A percentile compares a stretch with the other conserved stretches of the same genome.
These are phyloP conservation scores for Trifolium pratense DNA, from an alignment of 306 rosid species.

Conservation along the genomic window DNA sequence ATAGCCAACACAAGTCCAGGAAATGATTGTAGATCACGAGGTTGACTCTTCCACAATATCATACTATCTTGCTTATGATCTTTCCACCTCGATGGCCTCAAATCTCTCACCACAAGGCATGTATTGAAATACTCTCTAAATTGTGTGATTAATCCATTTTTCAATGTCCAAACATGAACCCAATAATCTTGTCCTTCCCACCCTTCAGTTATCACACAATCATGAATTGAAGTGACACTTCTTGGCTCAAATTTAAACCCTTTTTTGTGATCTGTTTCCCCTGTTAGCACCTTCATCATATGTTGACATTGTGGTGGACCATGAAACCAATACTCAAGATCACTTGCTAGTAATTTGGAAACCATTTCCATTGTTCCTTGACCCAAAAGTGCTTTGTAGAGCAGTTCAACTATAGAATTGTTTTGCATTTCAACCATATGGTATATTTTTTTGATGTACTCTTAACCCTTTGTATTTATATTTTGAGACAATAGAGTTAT, in stretches of 20 bases:
- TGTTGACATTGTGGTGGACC: conserved; percentile 90
- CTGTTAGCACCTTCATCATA: conserved; percentile 91
- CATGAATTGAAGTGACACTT: conserved; percentile 57
- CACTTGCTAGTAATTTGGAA: conserved; percentile 61
- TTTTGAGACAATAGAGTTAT: too few relatives aligned
- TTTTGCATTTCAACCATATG: conserved; percentile 42
- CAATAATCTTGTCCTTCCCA: conserved; percentile 92
- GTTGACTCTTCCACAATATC: conserved; percentile 87
- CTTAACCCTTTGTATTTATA: too few relatives aligned
- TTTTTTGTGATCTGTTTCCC: conserved; percentile 50
- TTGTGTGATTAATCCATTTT: conserved; percentile 66
- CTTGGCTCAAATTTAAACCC: conserved; percentile 81
- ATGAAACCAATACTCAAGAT: conserved; percentile 95
- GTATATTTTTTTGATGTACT: not conserved
- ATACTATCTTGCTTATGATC: conserved; percentile 29
- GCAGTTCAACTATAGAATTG: conserved; percentile 54
- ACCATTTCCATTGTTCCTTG: conserved; percentile 49
- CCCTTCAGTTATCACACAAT: conserved; percentile 69
- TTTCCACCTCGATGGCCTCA: conserved; percentile 59
- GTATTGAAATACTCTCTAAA: conserved; percentile 93
- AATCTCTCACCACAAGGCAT: conserved; percentile 84
- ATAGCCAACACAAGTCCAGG: conserved; percentile 81
- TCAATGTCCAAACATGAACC: conserved; percentile 90
- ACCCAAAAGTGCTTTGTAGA: conserved; percentile 67
- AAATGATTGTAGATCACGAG: conserved; percentile 73